phyloP scores from a whole-genome alignment of 148 eudicot genomes.

The Talinum fruticosum region DNA sequence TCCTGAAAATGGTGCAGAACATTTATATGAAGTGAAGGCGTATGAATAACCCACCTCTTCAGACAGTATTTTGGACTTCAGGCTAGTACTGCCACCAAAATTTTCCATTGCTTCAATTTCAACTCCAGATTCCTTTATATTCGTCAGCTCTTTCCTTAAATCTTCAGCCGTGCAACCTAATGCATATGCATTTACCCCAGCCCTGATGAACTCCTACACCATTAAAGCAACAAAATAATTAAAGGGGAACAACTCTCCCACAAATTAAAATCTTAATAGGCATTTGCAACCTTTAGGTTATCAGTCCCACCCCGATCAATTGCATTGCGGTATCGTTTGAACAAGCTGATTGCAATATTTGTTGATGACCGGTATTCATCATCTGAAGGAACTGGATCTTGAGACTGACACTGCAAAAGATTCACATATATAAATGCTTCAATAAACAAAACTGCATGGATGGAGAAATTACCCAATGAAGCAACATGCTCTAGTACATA shows the following conservation, averaged over 20 bases:
- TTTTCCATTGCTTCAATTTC: conserved; percentile 68
- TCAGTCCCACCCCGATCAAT: conserved; percentile 91
- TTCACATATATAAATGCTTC: conserved; percentile 4
- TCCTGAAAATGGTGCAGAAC: neutral
- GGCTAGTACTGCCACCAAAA: conserved; percentile 61
- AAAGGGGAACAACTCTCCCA: neutral
- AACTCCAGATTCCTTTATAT: conserved; percentile 67
- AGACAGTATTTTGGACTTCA: conserved; percentile 61
- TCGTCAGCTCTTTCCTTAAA: conserved; percentile 64
- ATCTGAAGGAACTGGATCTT: conserved; percentile 61
- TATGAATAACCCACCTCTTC: conserved; percentile 51
- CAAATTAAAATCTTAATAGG: neutral
- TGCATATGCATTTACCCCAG: conserved; percentile 95
- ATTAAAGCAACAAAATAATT: conserved; percentile 22
- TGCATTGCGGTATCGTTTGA: conserved; percentile 73
- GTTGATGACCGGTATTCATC: conserved; percentile 94
- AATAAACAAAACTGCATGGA: neutral
- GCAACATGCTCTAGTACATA: conserved; percentile 13
- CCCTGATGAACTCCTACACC: conserved; percentile 78
- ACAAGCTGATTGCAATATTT: conserved; percentile 84
- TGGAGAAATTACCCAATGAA: neutral
- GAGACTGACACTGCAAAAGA: conserved; percentile 57
- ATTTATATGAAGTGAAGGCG: conserved; percentile 4
- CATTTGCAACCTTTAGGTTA: conserved; percentile 59
- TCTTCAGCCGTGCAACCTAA: conserved; percentile 93